Base-by-base conservation (phyloP, 1,139 yeast genomes). In the Diutina scorzettiae region DNA sequence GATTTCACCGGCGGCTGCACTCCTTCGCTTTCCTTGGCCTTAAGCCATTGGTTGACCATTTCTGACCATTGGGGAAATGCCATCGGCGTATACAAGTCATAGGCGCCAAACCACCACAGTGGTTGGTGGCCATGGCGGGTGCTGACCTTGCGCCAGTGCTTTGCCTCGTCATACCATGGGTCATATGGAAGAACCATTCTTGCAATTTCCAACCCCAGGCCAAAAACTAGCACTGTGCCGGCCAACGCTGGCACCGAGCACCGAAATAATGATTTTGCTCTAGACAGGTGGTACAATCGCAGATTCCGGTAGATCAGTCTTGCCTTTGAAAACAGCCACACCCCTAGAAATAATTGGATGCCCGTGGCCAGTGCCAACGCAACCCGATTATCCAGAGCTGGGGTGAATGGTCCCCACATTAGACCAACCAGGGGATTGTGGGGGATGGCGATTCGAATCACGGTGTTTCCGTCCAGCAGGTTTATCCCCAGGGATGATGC, bases 151-250 rank as follows among this genome's bases (percentile, higher is more conserved):
- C 80, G 64, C 43, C 73, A 73, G 36, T 57, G 54, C 43, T 55
- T 61, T 2, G 81, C 79, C 51, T 78, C 83, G 40, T 76, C 81
- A 41, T 55, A 63, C 82, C 83, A 78, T 2, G 84, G 84, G 51
- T 78, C 84, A 52, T 71, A 71, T 2, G 78, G 71, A 6, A 75
- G 50, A 4, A 60, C 49, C 41, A 76, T 51, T 43, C 84, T 57
- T 25, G 72, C 61, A 5, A 66, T 49, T 49, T 78, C 85, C 25
- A 78, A 54, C 7, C 74, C 75, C 20, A 69, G 52, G 21, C 63
- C 60, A 46, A 60, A 59, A 2, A 64, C 49, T 23, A 49, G 45
- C 3, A 46, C 23, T 5, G 49, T 36, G 28, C 48, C 43, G 33
- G 47, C 17, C 44, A 43, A 27, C 53, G 49, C 42, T 44, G 53